Percentiles rank a stretch among this genome's conserved stretches.
Evolutionary conservation across 441 rosid species (phyloP).

Genomic region (Flueggea neowawraea): DNA sequence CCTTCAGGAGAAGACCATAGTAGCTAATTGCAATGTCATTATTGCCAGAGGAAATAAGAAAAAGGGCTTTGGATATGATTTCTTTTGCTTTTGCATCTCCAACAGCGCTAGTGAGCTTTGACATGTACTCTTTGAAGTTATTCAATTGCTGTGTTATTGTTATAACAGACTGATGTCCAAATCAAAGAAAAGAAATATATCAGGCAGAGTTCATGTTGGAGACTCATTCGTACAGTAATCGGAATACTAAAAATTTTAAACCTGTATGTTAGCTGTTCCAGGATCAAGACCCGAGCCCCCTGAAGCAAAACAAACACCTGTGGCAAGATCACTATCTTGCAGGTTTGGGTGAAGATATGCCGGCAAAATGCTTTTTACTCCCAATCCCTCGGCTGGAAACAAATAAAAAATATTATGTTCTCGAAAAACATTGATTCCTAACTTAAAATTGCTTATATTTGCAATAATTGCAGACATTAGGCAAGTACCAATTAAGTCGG

Average conservation of each 20-base stretch:
- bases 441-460: too few species aligned
- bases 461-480: not conserved
- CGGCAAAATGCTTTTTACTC: slow-evolving; percentile 22
- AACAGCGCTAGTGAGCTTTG: slow-evolving; percentile 27
- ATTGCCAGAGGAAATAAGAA: slow-evolving; percentile 46
- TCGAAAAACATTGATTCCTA: not conserved
- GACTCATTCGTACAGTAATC: not conserved
- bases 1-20: slow-evolving; percentile 25
- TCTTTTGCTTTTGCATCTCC: slow-evolving; percentile 38
- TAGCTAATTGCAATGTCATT: slow-evolving; percentile 44
- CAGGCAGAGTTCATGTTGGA: not conserved
- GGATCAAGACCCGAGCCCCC: slow-evolving; percentile 30
- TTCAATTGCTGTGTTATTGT: slow-evolving; percentile 16
- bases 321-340: slow-evolving; percentile 18
- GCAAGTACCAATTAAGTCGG: slow-evolving; percentile 9
- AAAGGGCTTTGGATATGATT: slow-evolving; percentile 31
- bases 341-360: slow-evolving; percentile 29
- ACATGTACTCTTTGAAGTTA: slow-evolving; percentile 28
- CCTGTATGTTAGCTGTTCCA: slow-evolving; percentile 9
- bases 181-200: not conserved
- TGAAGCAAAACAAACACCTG: slow-evolving; percentile 33
- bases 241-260: not conserved
- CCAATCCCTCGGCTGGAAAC: slow-evolving; percentile 17
- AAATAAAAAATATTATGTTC: not conserved
- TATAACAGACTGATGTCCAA: too few species aligned